Evolutionary conservation across 345 rosid species (phyloP).

Genomic region (Psidium friedrichsthalianum): DNA sequence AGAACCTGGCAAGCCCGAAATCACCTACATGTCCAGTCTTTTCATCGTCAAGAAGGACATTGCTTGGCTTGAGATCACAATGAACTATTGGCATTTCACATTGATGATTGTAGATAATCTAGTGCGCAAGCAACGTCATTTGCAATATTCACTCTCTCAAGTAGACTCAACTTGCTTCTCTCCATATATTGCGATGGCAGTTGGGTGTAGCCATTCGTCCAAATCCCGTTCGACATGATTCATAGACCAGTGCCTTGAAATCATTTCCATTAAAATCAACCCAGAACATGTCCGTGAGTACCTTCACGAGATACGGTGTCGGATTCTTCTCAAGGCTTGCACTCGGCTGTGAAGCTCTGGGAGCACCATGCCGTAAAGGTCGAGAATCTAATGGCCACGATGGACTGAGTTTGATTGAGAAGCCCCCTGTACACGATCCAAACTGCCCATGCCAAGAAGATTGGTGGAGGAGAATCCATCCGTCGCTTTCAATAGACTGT

Average conservation of each 20-base stretch:
- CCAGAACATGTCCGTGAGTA: not conserved
- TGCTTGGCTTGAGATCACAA: not conserved
- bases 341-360: not conserved
- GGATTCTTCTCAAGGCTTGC: not conserved
- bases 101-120: not conserved
- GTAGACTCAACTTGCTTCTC: not conserved
- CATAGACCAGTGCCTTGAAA: not conserved
- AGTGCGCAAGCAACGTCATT: not conserved
- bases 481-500: fast-evolving
- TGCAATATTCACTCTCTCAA: not conserved
- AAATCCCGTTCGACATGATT: not conserved
- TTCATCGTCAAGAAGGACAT: not conserved
- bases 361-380: not conserved
- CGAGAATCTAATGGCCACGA: not conserved
- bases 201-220: not conserved
- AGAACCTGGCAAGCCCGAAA: not conserved
- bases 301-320: not conserved
- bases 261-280: not conserved
- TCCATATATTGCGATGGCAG: fast-evolving
- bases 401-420: not conserved
- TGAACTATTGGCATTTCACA: not conserved
- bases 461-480: not conserved
- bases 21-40: not conserved
- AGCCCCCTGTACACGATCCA: not conserved
- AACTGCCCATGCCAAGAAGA: not conserved